These are phyloP conservation scores for Capronia americana DNA, from an alignment of 2,329 filamentous ascomycete genomes.

Conservation along the genomic window DNA sequence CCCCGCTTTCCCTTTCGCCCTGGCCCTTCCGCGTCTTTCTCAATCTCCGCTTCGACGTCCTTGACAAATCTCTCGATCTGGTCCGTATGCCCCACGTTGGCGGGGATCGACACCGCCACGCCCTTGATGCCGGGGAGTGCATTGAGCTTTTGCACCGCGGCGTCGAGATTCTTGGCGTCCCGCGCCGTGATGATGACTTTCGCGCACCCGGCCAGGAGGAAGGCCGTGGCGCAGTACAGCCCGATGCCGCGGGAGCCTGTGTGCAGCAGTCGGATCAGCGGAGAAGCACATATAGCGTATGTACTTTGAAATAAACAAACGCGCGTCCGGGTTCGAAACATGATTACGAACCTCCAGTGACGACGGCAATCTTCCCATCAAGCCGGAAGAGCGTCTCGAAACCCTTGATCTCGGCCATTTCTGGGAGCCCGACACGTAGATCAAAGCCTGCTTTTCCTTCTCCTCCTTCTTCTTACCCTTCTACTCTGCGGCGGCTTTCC, in stretches of 20 bases:
- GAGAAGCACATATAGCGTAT: too few species aligned
- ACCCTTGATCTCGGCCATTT: slow-evolving; percentile 20
- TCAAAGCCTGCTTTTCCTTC: neutral
- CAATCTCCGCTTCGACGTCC: slow-evolving; percentile 23
- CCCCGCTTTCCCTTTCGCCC: neutral
- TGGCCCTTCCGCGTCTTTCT: slow-evolving; percentile 8
- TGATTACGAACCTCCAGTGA: slow-evolving; percentile 32
- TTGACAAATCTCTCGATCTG: slow-evolving; percentile 26
- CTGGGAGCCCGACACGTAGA: neutral
- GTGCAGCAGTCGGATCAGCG: neutral
- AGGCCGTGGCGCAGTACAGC: slow-evolving; percentile 29
- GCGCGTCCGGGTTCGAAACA: too few species aligned
- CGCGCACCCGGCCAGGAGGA: slow-evolving; percentile 28
- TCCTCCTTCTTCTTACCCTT: neutral
- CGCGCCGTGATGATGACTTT: slow-evolving; percentile 32
- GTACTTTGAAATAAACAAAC: too few species aligned
- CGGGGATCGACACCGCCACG: slow-evolving; percentile 24
- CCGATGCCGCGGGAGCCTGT: slow-evolving; percentile 43
- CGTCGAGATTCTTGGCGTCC: slow-evolving; percentile 20
- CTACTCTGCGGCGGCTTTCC: neutral
- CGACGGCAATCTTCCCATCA: slow-evolving; percentile 33
- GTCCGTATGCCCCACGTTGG: slow-evolving; percentile 30
- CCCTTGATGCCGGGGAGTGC: slow-evolving; percentile 27
- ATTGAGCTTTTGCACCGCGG: slow-evolving; percentile 25
- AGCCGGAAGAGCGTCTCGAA: slow-evolving; percentile 29